phyloP scores from a whole-genome alignment of 179 eudicot genomes.

The Silene vulgaris region DNA sequence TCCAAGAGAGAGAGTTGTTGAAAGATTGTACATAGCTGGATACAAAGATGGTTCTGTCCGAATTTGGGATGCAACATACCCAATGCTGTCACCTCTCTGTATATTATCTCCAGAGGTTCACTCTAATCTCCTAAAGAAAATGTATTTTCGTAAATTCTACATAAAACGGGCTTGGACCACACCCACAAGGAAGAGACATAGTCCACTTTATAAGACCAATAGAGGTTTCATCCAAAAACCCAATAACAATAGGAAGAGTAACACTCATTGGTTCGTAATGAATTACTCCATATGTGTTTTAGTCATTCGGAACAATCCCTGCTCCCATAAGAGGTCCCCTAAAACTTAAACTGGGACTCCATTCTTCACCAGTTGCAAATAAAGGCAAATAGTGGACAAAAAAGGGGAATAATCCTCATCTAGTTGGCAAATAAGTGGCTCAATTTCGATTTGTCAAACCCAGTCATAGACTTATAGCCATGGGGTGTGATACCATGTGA shows the following conservation, averaged over 20 bases:
- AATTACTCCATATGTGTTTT: no score
- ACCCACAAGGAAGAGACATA: neutral
- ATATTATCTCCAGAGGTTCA: conserved; percentile 58
- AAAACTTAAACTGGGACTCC: no score
- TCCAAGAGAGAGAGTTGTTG: conserved; percentile 37
- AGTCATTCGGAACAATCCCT: no score
- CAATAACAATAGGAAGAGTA: neutral
- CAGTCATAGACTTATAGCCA: no score
- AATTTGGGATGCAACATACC: conserved; percentile 84
- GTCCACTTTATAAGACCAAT: neutral
- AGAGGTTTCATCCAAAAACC: neutral
- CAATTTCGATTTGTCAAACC: no score
- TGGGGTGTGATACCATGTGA: no score
- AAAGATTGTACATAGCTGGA: conserved; percentile 72
- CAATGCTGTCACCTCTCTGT: conserved; percentile 52
- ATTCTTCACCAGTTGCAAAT: no score
- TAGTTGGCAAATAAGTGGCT: no score
- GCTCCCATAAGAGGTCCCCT: no score
- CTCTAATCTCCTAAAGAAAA: conserved; percentile 1
- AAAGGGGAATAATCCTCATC: no score
- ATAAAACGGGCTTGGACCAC: neutral
- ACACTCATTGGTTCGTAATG: neutral
- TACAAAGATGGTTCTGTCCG: conserved; percentile 74
- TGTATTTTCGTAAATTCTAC: neutral
- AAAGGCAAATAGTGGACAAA: no score